phyloP scores from a whole-genome alignment of 345 rosid species.

The Dipteronia sinensis region DNA sequence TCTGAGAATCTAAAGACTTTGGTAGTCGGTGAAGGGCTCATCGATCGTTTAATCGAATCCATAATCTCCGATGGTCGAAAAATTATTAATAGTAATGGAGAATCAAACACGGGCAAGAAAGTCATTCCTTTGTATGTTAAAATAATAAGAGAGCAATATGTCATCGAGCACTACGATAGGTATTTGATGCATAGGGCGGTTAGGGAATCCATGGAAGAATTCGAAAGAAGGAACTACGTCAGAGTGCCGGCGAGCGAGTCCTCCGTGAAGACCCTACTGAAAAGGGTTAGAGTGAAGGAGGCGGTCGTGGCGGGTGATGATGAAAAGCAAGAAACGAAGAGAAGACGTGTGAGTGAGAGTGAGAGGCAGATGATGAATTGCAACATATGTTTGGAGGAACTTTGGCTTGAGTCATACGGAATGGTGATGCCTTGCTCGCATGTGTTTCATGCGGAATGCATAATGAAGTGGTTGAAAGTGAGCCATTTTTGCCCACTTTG shows the following conservation, averaged over 20 bases:
- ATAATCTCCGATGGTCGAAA: background rate
- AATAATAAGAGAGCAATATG: background rate
- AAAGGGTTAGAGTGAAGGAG: background rate
- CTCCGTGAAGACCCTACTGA: background rate
- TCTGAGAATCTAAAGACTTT: background rate
- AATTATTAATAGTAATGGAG: background rate
- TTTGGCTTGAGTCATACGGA: background rate
- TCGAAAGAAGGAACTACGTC: background rate
- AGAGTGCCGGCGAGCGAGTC: background rate
- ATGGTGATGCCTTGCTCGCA: slow-evolving; percentile 6
- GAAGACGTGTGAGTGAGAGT: background rate
- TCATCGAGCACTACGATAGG: background rate
- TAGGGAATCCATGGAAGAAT: slow-evolving; percentile 5
- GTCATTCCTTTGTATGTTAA: no score
- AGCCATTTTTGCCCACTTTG: slow-evolving; percentile 13
- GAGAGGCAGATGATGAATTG: background rate
- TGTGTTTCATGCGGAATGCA: slow-evolving; percentile 1
- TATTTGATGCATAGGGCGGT: background rate
- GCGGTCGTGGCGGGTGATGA: background rate
- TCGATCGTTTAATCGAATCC: background rate
- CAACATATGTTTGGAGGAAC: background rate
- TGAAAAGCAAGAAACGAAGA: background rate
- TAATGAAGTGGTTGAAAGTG: background rate
- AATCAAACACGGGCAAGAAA: background rate
- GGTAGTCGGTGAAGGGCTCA: background rate